These are phyloP conservation scores for Trichoderma sp. DNA, from an alignment of 2,329 filamentous ascomycete genomes.

Conservation along the genomic window DNA sequence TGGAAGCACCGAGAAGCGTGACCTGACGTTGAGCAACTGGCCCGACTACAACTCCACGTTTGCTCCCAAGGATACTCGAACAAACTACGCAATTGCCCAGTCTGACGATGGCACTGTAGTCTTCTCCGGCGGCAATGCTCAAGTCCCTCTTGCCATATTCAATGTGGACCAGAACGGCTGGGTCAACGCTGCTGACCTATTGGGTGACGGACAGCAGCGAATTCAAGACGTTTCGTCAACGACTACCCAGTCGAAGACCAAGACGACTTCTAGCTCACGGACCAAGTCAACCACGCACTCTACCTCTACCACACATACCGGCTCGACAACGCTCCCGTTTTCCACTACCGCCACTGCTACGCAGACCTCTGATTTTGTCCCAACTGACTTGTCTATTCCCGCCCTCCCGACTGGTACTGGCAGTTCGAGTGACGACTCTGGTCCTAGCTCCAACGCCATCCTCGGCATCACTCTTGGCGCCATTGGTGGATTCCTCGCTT, in stretches of 20 bases:
- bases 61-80: conserved; percentile 61
- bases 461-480: conserved; percentile 79
- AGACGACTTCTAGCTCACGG: conserved; percentile 7
- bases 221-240: conserved; percentile 32
- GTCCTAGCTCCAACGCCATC: conserved; percentile 53
- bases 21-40: conserved; percentile 62
- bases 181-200: conserved; percentile 66
- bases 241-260: conserved; percentile 23
- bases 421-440: conserved; percentile 30
- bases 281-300: conserved; percentile 21
- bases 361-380: conserved; percentile 24
- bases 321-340: conserved; percentile 22
- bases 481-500: conserved; percentile 68
- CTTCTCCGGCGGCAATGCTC: conserved; percentile 69
- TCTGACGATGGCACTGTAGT: conserved; percentile 66
- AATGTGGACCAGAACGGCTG: conserved; percentile 72
- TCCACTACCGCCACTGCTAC: conserved; percentile 22
- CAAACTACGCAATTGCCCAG: conserved; percentile 70
- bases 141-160: conserved; percentile 73
- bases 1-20: conserved; percentile 26
- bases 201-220: conserved; percentile 45
- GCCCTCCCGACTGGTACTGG: conserved; percentile 22
- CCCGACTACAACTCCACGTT: conserved; percentile 74
- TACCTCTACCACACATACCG: conserved; percentile 25
- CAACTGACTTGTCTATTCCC: conserved; percentile 23